Percentiles rank a stretch among this genome's conserved stretches.
phyloP scores from a whole-genome alignment of 257 asterid genomes.

The Nicotiana obtusifolia region DNA sequence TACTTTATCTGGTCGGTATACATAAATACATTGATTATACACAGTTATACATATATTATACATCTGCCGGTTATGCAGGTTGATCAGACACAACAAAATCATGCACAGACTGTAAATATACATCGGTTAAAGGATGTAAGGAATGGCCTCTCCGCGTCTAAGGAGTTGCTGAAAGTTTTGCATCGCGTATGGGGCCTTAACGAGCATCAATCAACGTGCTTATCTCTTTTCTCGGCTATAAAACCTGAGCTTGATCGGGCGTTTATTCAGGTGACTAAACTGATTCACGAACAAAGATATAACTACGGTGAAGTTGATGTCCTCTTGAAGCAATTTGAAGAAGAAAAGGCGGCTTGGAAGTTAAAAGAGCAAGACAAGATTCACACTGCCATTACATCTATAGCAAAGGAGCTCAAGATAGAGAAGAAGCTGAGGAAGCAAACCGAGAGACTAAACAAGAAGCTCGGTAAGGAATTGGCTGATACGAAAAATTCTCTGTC shows the following conservation, averaged over 20 bases:
- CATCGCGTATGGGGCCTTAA: conserved; percentile 46
- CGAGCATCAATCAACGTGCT: conserved; percentile 45
- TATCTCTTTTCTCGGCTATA: conserved; percentile 65
- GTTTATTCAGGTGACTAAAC: conserved; percentile 34
- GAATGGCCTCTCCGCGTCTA: conserved; percentile 66
- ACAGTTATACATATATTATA: background rate
- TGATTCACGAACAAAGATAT: conserved; percentile 52
- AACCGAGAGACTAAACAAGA: conserved; percentile 81
- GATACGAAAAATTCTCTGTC: conserved; percentile 50
- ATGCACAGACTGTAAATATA: conserved; percentile 33
- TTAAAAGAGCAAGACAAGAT: conserved; percentile 66
- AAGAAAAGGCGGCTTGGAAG: conserved; percentile 60
- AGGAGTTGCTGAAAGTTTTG: conserved; percentile 63
- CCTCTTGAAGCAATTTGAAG: conserved; percentile 51
- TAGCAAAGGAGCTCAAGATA: conserved; percentile 56
- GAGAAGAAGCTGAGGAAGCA: conserved; percentile 88
- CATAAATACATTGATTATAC: too few relatives aligned
- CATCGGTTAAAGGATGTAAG: conserved; percentile 57
- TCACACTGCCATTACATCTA: conserved; percentile 44
- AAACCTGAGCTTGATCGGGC: conserved; percentile 72
- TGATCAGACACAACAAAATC: conserved; percentile 36
- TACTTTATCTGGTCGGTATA: background rate
- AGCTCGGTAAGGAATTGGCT: conserved; percentile 77
- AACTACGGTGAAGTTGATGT: conserved; percentile 42
- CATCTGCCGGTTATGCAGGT: conserved; percentile 34